Base-by-base conservation (phyloP, 148 eudicot species). In the Simmondsia chinensis region DNA sequence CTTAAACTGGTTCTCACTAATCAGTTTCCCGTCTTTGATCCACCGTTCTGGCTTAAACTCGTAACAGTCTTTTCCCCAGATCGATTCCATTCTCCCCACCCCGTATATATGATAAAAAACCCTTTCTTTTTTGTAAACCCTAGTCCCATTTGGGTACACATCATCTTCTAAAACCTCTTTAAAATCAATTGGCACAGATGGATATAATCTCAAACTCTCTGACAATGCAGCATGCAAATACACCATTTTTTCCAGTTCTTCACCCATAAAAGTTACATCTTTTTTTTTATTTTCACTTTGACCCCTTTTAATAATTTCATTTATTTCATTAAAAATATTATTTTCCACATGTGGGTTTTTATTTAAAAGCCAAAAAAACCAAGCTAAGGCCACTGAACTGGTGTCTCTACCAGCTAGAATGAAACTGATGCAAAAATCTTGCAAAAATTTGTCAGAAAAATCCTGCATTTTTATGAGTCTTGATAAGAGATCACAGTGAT, bases 341-440 rank as follows among this genome's bases (percentile, higher is more conserved):
- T 0, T 11, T 48, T 76, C 82, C 0, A 68, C 72, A 1, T 38
- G 6, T 0, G 82, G 78, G 58, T 76, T 22, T 21, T 61, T 45
- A 4, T 54, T 42, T 9, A 76, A 2, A 3, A 76, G 59, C 82
- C 82, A 76, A 27, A 76, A 76, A 43, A 76, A 76, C 82, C 82
- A 72, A 0, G 69, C 66, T 24, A 76, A 23, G 16, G 60, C 82
- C 22, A 72, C 75, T 0, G 82, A 76, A 49, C 77, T 76, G 0
- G 82, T 76, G 64, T 76, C 82, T 1, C 82, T 57, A 0, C 82
- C 82, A 5, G 82, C 82, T 43, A 76, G 48, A 37, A 76, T 76
- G 31, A 76, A 68, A 41, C 82, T 76, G 20, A 76, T 72, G 43
- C 76, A 71, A 32, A 76, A 67, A 51, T 76, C 77, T 41, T 32